Percentiles rank a stretch among this genome's conserved stretches.
Evolutionary conservation across 495 filamentous ascomycete genomes (phyloP).

Genomic region (Annulohypoxylon maeteangense): DNA sequence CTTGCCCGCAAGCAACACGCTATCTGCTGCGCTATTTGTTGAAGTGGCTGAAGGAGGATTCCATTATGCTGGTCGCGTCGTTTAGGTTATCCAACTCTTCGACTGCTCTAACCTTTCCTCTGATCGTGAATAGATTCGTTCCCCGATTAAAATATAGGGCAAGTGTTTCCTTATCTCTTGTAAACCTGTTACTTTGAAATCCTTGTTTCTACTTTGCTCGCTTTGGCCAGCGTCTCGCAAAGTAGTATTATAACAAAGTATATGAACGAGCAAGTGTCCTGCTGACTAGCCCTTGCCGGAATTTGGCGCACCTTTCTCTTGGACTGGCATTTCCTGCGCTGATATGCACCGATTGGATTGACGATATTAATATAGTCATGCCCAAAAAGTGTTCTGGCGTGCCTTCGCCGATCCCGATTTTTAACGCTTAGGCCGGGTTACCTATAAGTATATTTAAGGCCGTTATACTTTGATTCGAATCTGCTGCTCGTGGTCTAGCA

Average conservation of each 20-base stretch:
- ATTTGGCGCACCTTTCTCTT: neutral
- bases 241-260: neutral
- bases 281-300: neutral
- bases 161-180: neutral
- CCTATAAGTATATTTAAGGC: constrained; percentile 7
- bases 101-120: neutral
- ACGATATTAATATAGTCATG: neutral
- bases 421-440: neutral
- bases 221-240: neutral
- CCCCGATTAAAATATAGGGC: neutral
- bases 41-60: too few relatives aligned
- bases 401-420: neutral
- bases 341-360: neutral
- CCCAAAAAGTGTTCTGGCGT: neutral
- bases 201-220: neutral
- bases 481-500: constrained; percentile 5
- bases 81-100: neutral
- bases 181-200: neutral
- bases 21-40: neutral
- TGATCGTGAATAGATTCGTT: neutral
- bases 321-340: neutral
- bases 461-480: constrained; percentile 13
- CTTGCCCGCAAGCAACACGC: neutral
- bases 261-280: neutral
- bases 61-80: neutral